Evolutionary conservation across 768 basidiomycete genomes (phyloP), one percentile per base, ranked within the genome.

Genomic region (Cystobasidium tubakii): DNA sequence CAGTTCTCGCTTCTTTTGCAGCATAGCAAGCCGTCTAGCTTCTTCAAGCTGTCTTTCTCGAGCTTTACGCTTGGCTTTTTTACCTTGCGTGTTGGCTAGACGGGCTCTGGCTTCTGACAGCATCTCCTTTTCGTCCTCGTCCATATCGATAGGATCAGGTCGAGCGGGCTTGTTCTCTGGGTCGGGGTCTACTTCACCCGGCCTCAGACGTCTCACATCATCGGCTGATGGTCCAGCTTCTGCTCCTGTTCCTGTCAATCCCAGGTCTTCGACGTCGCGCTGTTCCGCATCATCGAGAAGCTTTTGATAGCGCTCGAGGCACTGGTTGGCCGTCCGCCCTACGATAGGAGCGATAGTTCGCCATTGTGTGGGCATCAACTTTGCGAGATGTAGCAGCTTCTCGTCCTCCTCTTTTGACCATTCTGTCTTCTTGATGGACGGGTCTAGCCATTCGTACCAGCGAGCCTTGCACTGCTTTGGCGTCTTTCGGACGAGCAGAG

Each of bases 41-140:
- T 99, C 96, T 80, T 99, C 96, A 43, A 99, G 83, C 79, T 97
- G 95, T 74, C 95, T 89, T 79, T 99, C 96, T 55, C 96, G 87
- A 3, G 94, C 96, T 82, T 98, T 99, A 77, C 96, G 89, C 82
- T 99, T 99, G 1, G 96, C 96, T 82, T 99, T 99, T 82, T 99
- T 99, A 42, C 96, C 96, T 82, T 99, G 96, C 0, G 96, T 99
- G 81, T 99, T 99, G 63, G 96, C 96, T 42, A 99, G 85, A 83
- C 96, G 89, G 6, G 96, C 96, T 77, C 96, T 89, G 33, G 96
- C 96, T 82, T 99, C 96, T 0, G 96, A 98, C 79, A 99, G 83
- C 96, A 99, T 98, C 82, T 98, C 96, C 88, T 98, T 98, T 82
- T 98, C 93, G 80, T 98, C 96, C 83, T 99, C 96, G 80, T 99